Base-by-base conservation (phyloP, 768 basidiomycete species). In the Sporobolomyces phaffii region DNA sequence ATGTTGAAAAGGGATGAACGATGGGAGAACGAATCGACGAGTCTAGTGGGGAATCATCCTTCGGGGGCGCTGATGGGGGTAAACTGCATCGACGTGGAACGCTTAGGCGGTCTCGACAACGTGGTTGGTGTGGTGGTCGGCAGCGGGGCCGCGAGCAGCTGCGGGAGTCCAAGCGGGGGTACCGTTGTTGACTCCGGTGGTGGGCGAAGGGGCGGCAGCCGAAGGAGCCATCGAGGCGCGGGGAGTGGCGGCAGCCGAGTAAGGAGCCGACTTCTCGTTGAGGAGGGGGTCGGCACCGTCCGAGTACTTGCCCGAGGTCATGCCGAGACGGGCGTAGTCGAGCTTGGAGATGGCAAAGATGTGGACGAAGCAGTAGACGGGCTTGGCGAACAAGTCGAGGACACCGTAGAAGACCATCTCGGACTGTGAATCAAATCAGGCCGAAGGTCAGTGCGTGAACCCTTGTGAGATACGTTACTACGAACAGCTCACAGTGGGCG, bases 331-430 rank as follows among this genome's bases (percentile, higher is more conserved):
- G 56, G 74, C 69, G 65, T 78, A 76, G 69, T 80, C 79, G 64
- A 76, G 69, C 31, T 61, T 68, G 64, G 75, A 75, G 41, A 80
- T 65, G 38, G 63, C 48, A 53, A 57, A 73, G 31, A 78, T 61
- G 75, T 79, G 78, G 65, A 73, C 61, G 60, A 76, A 47, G 64
- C 64, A 68, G 75, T 77, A 78, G 63, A 78, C 76, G 38, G 77
- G 77, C 68, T 78, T 78, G 72, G 78, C 76, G 67, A 78, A 68
- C 40, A 80, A 43, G 60, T 80, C 79, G 43, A 80, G 78, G 62
- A 84, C 78, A 53, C 83, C 83, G 75, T 84, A 84, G 74, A 79
- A 81, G 40, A 61, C 28, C 56, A 58, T 58, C 31, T 58, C 56
- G 14, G 43, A 28, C 65, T 66, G 64, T 15, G 33, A 18, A 38